Conservation (phyloP, 768 basidiomycete genomes). For the Pisolithus tinctorius region DNA sequence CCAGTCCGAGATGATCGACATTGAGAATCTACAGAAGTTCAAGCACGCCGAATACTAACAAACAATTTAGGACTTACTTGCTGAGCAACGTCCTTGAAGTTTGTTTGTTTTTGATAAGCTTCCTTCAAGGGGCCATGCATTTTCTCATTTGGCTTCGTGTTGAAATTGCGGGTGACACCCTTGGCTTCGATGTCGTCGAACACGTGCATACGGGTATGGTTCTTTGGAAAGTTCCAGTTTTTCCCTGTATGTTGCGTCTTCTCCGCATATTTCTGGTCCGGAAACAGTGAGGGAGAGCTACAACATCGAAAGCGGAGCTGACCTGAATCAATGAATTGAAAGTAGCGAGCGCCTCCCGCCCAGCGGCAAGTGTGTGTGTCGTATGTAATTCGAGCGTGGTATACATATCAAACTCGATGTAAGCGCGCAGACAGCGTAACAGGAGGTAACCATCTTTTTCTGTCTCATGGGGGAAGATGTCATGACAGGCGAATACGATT, state of each 20-base stretch:
- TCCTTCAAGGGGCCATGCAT: slow-evolving; percentile 13
- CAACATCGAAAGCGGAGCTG: slow-evolving; percentile 5
- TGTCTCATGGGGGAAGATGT: too few species aligned
- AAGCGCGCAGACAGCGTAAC: slow-evolving; percentile 18
- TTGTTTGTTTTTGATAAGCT: too few species aligned
- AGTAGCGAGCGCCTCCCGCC: not conserved
- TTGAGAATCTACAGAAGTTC: not conserved
- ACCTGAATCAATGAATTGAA: slow-evolving; percentile 18
- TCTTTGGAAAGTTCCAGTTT: too few species aligned
- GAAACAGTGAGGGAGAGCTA: too few species aligned
- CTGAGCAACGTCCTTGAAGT: too few species aligned
- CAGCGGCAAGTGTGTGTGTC: slow-evolving; percentile 17
- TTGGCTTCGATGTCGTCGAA: too few species aligned
- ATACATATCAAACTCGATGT: slow-evolving; percentile 26
- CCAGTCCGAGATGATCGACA: not conserved
- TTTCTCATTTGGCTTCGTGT: slow-evolving; percentile 27
- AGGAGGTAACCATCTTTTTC: too few species aligned
- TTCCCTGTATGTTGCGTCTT: too few species aligned
- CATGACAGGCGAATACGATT: too few species aligned
- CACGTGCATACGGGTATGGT: too few species aligned
- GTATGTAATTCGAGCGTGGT: slow-evolving; percentile 28
- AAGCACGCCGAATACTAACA: not conserved
- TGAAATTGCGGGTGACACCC: slow-evolving; percentile 19
- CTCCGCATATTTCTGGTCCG: too few species aligned
- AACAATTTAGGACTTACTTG: slow-evolving; percentile 18